A percentile compares a stretch with the other conserved stretches of the same genome.
phyloP scores from a whole-genome alignment of 805 yeast genomes.

The Hanseniaspora singularis region DNA sequence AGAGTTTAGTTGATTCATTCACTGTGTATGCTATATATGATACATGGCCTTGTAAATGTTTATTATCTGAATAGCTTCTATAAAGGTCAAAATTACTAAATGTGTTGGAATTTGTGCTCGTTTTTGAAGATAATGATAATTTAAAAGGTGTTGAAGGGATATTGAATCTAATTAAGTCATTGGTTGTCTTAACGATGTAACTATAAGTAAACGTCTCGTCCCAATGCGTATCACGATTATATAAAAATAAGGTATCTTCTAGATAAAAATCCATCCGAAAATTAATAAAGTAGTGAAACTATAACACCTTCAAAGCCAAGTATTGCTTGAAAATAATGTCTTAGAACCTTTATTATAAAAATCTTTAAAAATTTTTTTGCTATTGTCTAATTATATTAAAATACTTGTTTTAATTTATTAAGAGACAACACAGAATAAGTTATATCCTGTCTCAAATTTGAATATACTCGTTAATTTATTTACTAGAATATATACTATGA shows the following conservation, averaged over 20 bases:
- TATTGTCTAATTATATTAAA: no score
- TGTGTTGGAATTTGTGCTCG: background rate
- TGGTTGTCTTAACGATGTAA: conserved; percentile 12
- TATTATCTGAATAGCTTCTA: background rate
- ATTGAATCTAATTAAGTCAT: conserved; percentile 17
- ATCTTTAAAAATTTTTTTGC: no score
- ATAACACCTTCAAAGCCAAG: no score
- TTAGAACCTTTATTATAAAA: no score
- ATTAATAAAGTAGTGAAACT: no score
- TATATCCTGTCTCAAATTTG: no score
- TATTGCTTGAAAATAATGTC: no score
- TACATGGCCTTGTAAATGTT: conserved; percentile 2
- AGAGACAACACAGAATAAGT: no score
- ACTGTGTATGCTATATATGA: conserved; percentile 7
- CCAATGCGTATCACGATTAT: conserved; percentile 13
- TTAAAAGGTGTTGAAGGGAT: conserved; percentile 7
- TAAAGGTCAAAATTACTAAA: conserved; percentile 10
- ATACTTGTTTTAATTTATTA: no score
- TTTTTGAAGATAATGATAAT: conserved; percentile 9
- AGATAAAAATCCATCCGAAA: conserved; percentile 4
- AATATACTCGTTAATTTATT: no score
- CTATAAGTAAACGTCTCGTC: conserved; percentile 11
- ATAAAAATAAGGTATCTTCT: conserved; percentile 5
- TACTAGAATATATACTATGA: no score
- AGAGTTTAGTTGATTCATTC: background rate